phyloP scores from a whole-genome alignment of 768 basidiomycete species.

The Chalciporus chontae region DNA sequence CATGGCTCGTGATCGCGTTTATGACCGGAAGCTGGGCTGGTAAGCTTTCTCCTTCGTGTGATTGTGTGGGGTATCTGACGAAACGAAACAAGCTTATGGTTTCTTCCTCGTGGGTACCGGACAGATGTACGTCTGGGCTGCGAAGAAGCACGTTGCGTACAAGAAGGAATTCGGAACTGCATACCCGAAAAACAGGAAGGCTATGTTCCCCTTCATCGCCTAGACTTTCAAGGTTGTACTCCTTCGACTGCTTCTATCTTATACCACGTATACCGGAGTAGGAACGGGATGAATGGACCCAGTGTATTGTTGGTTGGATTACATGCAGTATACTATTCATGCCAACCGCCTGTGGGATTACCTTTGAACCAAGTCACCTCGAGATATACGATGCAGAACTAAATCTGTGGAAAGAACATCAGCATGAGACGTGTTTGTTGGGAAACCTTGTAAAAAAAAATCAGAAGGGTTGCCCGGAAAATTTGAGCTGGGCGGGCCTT shows the following conservation, averaged over 20 bases:
- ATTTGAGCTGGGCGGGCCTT: constrained; percentile 84
- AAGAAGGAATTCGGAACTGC: constrained; percentile 91
- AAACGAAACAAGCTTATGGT: constrained; percentile 43
- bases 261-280: too few relatives aligned
- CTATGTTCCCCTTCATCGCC: constrained; percentile 66
- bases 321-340: not conserved
- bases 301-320: not conserved
- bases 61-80: not conserved
- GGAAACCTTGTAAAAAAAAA: constrained; percentile 14
- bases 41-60: constrained; percentile 35
- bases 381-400: not conserved
- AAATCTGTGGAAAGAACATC: too few relatives aligned
- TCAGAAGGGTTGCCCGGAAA: constrained; percentile 74
- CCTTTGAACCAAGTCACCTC: not conserved
- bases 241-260: not conserved
- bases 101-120: constrained; percentile 60
- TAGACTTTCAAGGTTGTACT: not conserved
- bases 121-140: constrained; percentile 85
- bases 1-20: constrained; percentile 64
- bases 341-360: not conserved
- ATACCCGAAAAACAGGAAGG: constrained; percentile 72
- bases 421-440: too few relatives aligned
- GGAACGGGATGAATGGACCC: too few relatives aligned
- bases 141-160: constrained; percentile 86
- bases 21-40: constrained; percentile 80